Base-by-base conservation (phyloP, 257 asterid species). In the Fraxinus excelsior region DNA sequence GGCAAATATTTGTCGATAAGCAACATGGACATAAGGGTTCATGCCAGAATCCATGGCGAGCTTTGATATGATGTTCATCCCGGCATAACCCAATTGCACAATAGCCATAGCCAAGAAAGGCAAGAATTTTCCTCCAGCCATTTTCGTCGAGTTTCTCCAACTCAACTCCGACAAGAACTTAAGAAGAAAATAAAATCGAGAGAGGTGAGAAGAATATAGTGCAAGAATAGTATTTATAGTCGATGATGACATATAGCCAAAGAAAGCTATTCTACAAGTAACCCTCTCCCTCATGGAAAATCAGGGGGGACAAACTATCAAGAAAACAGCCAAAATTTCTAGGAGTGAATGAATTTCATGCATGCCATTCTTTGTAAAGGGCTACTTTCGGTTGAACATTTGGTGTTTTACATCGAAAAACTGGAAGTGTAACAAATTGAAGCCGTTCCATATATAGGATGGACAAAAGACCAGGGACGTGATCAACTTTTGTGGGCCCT, bases 11-110 rank as follows among this genome's bases (percentile, higher is more conserved):
- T 95, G 99, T 18, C 97, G 86, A 69, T 95, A 95, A 37, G 99
- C 99, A 9, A 95, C 97, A 32, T 90, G 96, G 37, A 95, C 91
- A n/a, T 84, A 91, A 31, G 99, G 98, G 79, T 91, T 84, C 98
- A 95, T 95, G 0, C 99, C 98, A 1, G 98, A 86, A 85, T 91
- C 96, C 97, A 95, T 90, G 0, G 97, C 99, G 5, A 93, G 86
- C 73, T 89, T 95, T 2, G 98, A 91, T 13, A 95, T 73, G 7
- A 95, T 90, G 72, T 91, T 95, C 96, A 95, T 89, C 0, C 98
- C 98, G 10, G 96, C 96, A 56, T 91, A 92, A 0, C 98, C 97
- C 37, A 91, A 12, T 65, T 95, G 99, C 31, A 95, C 98, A 16
- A 86, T 40, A 14, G 86, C 90, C 99, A 95, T 95, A 56, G 77